Base-by-base conservation (phyloP, 768 basidiomycete genomes). In the Kwoniella bestiolae region DNA sequence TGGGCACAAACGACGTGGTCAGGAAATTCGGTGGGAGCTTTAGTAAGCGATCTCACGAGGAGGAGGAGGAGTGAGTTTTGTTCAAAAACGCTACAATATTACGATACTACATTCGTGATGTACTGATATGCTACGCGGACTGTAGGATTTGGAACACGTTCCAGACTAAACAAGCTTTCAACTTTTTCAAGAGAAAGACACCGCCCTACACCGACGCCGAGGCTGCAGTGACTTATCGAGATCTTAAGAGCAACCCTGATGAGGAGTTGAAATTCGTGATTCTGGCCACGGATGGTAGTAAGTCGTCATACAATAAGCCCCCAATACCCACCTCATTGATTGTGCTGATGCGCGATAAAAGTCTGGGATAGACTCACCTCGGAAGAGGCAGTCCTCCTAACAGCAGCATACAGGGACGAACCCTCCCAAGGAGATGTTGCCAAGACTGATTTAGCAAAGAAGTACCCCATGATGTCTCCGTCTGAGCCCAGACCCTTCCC, bases 351-450 rank as follows among this genome's bases (percentile, higher is more conserved):
- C 1, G 2, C 14, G 29, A 12, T 44, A 44, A 28, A 2, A 72
- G 71, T 72, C 16, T 72, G 71, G 71, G 71, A 72, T 34, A 56
- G 57, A 34, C 63, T 72, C 53, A 59, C 67, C 2, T 72, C 68
- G 26, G 67, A 65, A 32, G 71, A 72, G 55, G 65, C 71, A 2
- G 64, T 66, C 12, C 58, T 56, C 18, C 55, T 72, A 29, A 66
- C 67, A 23, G 70, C 63, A 12, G 57, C 67, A 9, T 60, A 66
- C 44, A 58, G 21, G 21, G 31, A 56, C n/a, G n/a, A 56, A 8
- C 29, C 55, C 28, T 23, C 38, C 26, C 31, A 34, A 34, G 55
- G 32, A 1, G 32, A 34, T n/a, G 11, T 56, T 16, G 16, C 55
- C 16, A 56, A 35, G 35, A 56, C 14, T 9, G 32, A 16, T 26